These are phyloP conservation scores for Phenoliferia sp. DNA, from an alignment of 1,284 basidiomycete species.

Conservation along the genomic window DNA sequence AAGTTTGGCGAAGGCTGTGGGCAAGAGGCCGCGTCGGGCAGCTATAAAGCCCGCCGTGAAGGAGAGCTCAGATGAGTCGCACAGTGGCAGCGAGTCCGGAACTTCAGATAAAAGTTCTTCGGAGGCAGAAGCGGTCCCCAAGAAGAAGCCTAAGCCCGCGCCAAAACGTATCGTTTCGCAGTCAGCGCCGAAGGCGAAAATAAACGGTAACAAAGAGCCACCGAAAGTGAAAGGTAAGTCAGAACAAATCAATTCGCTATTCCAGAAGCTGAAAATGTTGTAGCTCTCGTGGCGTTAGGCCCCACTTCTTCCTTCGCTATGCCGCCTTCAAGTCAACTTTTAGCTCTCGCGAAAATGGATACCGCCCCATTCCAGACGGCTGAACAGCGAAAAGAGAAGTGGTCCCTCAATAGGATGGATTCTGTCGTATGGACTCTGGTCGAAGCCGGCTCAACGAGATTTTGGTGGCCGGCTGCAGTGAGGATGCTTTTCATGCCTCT, in stretches of 20 bases:
- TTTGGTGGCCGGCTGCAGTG: background rate
- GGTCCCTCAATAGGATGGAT: background rate
- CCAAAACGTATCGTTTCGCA: background rate
- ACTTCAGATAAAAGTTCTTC: background rate
- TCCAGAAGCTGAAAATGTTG: background rate
- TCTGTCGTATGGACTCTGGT: background rate
- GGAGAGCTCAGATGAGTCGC: background rate
- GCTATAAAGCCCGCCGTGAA: background rate
- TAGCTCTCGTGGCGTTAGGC: background rate
- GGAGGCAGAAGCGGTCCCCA: background rate
- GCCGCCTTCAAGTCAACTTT: background rate
- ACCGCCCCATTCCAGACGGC: background rate
- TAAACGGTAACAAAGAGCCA: background rate
- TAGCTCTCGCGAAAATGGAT: background rate
- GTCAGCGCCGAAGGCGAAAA: background rate
- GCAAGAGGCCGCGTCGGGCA: background rate
- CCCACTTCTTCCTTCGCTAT: background rate
- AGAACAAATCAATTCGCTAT: background rate
- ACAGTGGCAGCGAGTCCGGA: background rate
- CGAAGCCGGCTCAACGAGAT: background rate
- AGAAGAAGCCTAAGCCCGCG: background rate
- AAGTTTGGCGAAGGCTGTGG: background rate
- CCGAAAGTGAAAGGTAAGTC: background rate
- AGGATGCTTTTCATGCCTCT: background rate
- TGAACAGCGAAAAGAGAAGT: background rate